These are phyloP conservation scores for Lepraria neglecta DNA, from an alignment of 495 filamentous ascomycete genomes.

Conservation along the genomic window DNA sequence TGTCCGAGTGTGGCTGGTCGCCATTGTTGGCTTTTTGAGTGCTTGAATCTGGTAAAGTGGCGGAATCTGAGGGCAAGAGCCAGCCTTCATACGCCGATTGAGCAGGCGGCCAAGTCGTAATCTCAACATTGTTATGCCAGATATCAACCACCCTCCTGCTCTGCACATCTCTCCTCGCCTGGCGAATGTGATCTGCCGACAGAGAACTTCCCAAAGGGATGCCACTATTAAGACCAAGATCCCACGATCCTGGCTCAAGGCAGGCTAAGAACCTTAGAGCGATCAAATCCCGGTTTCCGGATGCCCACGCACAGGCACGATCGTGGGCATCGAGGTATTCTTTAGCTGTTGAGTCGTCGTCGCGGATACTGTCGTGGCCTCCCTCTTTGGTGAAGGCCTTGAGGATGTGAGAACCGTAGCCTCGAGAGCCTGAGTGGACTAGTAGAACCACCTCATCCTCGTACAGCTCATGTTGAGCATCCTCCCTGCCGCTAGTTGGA, in stretches of 20 bases:
- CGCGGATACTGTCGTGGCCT: constrained; percentile 22
- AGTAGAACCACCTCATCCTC: constrained; percentile 36
- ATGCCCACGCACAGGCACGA: constrained; percentile 35
- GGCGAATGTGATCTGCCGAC: constrained; percentile 7
- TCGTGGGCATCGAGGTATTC: constrained; percentile 34
- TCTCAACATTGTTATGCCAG: constrained; percentile 35
- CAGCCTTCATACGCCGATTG: neutral
- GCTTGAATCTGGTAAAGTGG: neutral
- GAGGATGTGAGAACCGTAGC: constrained; percentile 37
- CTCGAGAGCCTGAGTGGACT: constrained; percentile 38
- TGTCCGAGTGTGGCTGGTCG: too few species aligned
- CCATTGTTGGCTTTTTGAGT: too few species aligned
- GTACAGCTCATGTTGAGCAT: constrained; percentile 16
- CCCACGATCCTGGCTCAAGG: constrained; percentile 34
- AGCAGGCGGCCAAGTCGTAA: constrained; percentile 31
- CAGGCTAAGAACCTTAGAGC: constrained; percentile 35
- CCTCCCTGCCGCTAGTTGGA: neutral
- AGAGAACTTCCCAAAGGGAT: neutral
- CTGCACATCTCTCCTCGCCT: constrained; percentile 23
- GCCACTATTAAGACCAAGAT: constrained; percentile 10
- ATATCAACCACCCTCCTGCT: constrained; percentile 36
- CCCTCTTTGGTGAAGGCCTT: constrained; percentile 28
- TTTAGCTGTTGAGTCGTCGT: constrained; percentile 21
- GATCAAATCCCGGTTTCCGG: constrained; percentile 35
- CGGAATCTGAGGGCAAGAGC: neutral